Conservation (phyloP, 2,329 filamentous ascomycete species). For the Calonectria naviculata region DNA sequence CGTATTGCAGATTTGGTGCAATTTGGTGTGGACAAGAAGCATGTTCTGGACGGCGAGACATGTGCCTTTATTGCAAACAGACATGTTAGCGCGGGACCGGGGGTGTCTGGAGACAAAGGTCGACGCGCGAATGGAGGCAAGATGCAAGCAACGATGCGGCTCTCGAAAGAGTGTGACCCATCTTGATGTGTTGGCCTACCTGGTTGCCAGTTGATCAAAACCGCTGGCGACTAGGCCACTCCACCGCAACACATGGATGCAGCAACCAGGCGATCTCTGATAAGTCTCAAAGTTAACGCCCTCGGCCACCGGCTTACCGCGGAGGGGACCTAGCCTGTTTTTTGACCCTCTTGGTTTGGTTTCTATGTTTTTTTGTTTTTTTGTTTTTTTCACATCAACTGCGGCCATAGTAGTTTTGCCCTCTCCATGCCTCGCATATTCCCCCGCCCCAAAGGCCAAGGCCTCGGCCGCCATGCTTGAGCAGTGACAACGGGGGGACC, state of each 20-base stretch:
- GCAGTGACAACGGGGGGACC: constrained; percentile 21
- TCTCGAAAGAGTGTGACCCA: constrained; percentile 74
- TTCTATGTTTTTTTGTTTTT: constrained; percentile 18
- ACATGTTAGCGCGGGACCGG: constrained; percentile 62
- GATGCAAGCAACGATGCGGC: constrained; percentile 74
- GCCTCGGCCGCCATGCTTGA: constrained; percentile 28
- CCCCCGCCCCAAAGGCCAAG: constrained; percentile 19
- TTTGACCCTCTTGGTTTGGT: constrained; percentile 24
- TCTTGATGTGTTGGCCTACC: constrained; percentile 92
- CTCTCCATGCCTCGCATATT: constrained; percentile 8
- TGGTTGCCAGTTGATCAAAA: constrained; percentile 83
- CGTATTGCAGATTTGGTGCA: constrained; percentile 61
- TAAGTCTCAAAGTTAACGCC: constrained; percentile 46
- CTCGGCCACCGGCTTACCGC: constrained; percentile 41
- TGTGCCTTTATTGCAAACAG: constrained; percentile 73
- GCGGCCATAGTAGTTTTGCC: constrained; percentile 7
- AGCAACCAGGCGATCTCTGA: constrained; percentile 60
- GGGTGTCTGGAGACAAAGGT: constrained; percentile 55
- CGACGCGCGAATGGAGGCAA: constrained; percentile 52
- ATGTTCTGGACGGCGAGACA: constrained; percentile 60
- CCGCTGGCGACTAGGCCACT: constrained; percentile 71
- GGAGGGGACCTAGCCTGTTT: constrained; percentile 37
- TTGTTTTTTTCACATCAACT: constrained; percentile 12
- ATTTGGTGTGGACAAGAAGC: constrained; percentile 48
- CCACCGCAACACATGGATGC: constrained; percentile 63